phyloP scores from a whole-genome alignment of 2,329 filamentous ascomycete genomes.

The Drechslerella stenobrocha region DNA sequence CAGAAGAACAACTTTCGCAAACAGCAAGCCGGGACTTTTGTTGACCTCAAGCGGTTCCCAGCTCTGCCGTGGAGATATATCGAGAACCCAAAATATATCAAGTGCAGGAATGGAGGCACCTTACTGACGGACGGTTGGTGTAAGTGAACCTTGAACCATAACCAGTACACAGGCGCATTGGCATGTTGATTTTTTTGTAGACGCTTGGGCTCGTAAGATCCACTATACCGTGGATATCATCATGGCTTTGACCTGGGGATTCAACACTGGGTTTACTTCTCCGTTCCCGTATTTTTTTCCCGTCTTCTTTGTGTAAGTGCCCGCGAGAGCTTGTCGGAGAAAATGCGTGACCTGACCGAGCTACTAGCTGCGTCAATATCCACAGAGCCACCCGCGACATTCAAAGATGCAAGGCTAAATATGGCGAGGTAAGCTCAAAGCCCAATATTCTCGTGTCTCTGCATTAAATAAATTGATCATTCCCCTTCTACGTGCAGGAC shows the following conservation, averaged over 20 bases:
- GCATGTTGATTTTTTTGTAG: too few species aligned
- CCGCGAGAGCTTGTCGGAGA: slow-evolving; percentile 65
- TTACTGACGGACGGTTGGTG: slow-evolving; percentile 85
- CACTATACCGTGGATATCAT: slow-evolving; percentile 80
- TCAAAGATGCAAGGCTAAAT: slow-evolving; percentile 73
- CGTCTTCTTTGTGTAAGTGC: slow-evolving; percentile 67
- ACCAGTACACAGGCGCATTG: too few species aligned
- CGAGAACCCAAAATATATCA: slow-evolving; percentile 77
- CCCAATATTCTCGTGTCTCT: neutral
- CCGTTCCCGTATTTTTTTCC: slow-evolving; percentile 91
- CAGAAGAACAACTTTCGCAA: slow-evolving; percentile 92
- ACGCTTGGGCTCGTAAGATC: slow-evolving; percentile 74
- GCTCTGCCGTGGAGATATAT: slow-evolving; percentile 86
- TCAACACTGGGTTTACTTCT: slow-evolving; percentile 78
- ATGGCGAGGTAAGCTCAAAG: slow-evolving; percentile 61
- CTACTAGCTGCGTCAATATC: slow-evolving; percentile 54
- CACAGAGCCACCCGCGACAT: slow-evolving; percentile 78
- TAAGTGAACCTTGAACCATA: slow-evolving; percentile 55
- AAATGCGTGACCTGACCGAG: slow-evolving; percentile 6
- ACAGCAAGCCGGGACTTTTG: slow-evolving; percentile 71
- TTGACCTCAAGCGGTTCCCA: slow-evolving; percentile 78
- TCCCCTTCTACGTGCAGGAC: slow-evolving; percentile 57
- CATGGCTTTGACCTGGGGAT: slow-evolving; percentile 75
- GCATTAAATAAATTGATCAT: slow-evolving; percentile 17
- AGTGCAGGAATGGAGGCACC: slow-evolving; percentile 71